phyloP scores from a whole-genome alignment of 768 basidiomycete genomes.

The Amanita thiersii region DNA sequence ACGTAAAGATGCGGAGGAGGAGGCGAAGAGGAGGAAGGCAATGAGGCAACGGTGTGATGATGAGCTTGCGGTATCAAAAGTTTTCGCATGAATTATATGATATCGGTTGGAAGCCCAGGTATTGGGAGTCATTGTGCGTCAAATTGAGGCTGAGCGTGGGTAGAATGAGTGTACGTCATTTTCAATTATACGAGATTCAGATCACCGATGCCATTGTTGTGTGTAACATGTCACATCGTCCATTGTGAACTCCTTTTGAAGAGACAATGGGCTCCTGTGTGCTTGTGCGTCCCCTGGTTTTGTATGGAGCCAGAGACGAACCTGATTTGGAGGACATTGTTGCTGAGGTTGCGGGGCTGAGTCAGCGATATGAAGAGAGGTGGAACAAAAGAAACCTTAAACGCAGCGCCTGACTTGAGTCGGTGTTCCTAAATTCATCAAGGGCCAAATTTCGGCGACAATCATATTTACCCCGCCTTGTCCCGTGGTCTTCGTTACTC shows the following conservation, averaged over 20 bases:
- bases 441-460: neutral
- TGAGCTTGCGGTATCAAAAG: constrained; percentile 76
- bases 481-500: too few species aligned
- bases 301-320: neutral
- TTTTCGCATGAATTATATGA: constrained; percentile 62
- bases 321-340: constrained; percentile 5
- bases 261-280: constrained; percentile 4
- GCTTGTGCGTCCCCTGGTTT: neutral
- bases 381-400: neutral
- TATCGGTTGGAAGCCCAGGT: constrained; percentile 5
- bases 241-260: neutral
- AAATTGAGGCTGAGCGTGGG: neutral
- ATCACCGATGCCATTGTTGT: constrained; percentile 7
- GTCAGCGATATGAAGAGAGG: constrained; percentile 7
- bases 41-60: constrained; percentile 61
- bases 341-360: constrained; percentile 1
- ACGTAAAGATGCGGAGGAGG: constrained; percentile 73
- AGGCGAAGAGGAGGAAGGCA: constrained; percentile 56
- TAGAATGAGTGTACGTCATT: constrained; percentile 6
- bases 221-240: constrained; percentile 2
- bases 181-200: neutral
- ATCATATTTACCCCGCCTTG: neutral
- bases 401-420: neutral
- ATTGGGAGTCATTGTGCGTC: constrained; percentile 4
- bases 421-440: neutral